Evolutionary conservation across 441 rosid genomes (phyloP).

Genomic region (Pelargonium myrrhifolium): DNA sequence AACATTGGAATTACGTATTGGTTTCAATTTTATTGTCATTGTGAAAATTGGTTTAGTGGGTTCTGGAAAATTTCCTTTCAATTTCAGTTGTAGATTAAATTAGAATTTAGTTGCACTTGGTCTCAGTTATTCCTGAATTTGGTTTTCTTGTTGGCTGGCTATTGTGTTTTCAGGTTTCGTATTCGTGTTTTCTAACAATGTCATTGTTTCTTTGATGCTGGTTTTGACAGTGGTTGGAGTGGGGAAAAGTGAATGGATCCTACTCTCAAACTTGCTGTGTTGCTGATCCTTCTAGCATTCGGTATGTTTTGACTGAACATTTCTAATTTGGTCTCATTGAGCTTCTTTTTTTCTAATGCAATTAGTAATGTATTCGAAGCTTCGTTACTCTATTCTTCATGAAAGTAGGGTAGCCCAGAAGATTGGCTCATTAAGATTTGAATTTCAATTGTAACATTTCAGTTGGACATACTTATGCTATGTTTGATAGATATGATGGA

Average conservation of each 20-base stretch:
- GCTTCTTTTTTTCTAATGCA: neutral
- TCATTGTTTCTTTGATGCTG: neutral
- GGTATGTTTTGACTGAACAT: slow-evolving; percentile 31
- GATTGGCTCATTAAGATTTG: neutral
- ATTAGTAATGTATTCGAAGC: neutral
- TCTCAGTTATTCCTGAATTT: neutral
- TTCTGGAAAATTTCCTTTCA: neutral
- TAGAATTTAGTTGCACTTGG: no score
- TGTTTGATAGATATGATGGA: neutral
- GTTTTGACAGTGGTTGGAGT: slow-evolving; percentile 28
- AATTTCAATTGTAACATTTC: neutral
- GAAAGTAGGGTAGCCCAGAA: neutral
- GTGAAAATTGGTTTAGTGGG: neutral
- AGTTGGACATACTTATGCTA: neutral
- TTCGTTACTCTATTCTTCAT: neutral
- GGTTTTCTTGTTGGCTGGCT: neutral
- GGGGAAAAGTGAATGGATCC: slow-evolving; percentile 38
- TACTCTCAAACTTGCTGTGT: slow-evolving; percentile 31
- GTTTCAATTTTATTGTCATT: neutral
- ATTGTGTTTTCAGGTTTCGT: neutral
- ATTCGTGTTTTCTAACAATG: neutral
- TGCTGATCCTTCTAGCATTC: slow-evolving; percentile 41
- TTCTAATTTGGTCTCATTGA: neutral
- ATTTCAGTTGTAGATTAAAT: neutral
- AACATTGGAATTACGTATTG: no score